Base-by-base conservation (phyloP, 2,329 filamentous ascomycete species). In the Diplodia sapinea region DNA sequence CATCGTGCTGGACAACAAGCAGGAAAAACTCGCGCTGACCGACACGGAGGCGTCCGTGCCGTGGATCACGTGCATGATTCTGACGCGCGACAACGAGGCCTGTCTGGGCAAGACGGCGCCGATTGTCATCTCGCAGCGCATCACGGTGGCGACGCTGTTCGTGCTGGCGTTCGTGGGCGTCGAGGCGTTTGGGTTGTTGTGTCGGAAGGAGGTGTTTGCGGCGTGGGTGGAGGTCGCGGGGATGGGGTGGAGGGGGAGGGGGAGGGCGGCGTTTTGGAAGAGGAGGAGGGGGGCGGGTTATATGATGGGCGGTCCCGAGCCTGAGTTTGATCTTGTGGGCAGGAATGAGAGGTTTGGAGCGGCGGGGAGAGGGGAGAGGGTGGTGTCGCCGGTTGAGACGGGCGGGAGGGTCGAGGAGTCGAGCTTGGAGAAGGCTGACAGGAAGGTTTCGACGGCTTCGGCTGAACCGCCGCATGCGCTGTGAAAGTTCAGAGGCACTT, bases 1-100 rank as follows among this genome's bases (percentile, higher is more conserved):
- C 76, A 90, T 98, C 59, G 92, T 92, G 76, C 87, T 97, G 75
- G 90, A 90, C 73, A 72, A 74, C 3, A 86, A 91, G 26, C 85
- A 91, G 12, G 73, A 71, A 8, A 43, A 55, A 12, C 26, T 61
- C 12, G 70, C 72, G 3, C 73, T 74, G 47, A 67, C 69, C 5
- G 65, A 73, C 29, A 69, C 70, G 2, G 70, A 71, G 33, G 63
- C 56, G 1, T 59, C 73, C 11, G 70, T 74, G 8, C 73, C 73
- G 0, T 74, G 73, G 72, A 69, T 74, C 4, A 47, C 73, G 2
- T 74, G 72, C 54, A 54, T 74, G 11, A 70, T 74, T 38, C 52
- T 68, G n/a, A 70, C 68, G 36, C 69, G 71, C 31, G 67, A 72
- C 36, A 70, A 70, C 0, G 69, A 70, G 15, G 52, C 65, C 49